Evolutionary conservation across 306 rosid species (phyloP).

Genomic region (Ormosia semicastrata): DNA sequence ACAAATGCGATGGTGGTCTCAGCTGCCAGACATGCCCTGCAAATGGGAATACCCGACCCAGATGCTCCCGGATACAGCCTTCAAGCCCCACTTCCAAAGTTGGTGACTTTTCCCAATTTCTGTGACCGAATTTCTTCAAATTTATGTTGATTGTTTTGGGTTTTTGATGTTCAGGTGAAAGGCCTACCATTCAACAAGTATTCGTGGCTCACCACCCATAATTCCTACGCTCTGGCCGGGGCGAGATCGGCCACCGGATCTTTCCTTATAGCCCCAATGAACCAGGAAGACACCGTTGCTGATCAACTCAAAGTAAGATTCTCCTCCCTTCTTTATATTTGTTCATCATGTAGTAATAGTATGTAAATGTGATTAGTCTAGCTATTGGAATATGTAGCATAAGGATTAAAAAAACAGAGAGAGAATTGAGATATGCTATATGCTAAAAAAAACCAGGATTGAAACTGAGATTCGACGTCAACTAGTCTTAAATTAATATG

Average conservation of each 20-base stretch:
- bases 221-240: conserved; percentile 69
- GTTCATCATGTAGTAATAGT: neutral
- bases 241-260: conserved; percentile 69
- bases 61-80: conserved; percentile 79
- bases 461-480: neutral
- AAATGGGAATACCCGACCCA: conserved; percentile 84
- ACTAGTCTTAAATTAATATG: neutral
- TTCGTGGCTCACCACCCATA: conserved; percentile 97
- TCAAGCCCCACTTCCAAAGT: conserved; percentile 64
- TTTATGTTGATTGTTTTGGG: neutral
- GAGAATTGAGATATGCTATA: neutral
- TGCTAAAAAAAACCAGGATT: neutral
- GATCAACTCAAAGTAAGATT: conserved; percentile 70
- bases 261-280: conserved; percentile 54
- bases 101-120: neutral
- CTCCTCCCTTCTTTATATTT: neutral
- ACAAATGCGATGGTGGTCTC: conserved; percentile 68
- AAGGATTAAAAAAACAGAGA: neutral
- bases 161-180: conserved; percentile 45
- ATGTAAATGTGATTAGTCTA: neutral
- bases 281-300: conserved; percentile 76
- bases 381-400: neutral
- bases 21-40: conserved; percentile 70
- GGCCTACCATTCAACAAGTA: conserved; percentile 76
- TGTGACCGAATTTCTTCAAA: neutral